A percentile compares a stretch with the other conserved stretches of the same genome.
Conservation (phyloP, 2,329 filamentous ascomycete species). For the Pseudocercospora macadamiae region DNA sequence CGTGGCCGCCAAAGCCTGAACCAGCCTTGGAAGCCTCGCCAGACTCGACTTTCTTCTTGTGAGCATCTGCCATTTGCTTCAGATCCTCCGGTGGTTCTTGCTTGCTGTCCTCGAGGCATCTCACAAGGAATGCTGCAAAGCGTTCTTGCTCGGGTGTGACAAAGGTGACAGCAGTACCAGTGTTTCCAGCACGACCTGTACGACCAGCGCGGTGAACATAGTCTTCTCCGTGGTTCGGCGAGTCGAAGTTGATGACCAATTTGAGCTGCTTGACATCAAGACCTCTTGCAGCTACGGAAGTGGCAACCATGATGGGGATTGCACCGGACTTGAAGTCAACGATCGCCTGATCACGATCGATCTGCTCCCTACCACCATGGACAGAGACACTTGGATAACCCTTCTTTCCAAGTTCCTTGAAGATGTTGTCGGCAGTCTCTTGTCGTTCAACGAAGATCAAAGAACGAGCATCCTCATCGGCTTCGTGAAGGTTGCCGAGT, state of each 20-base stretch:
- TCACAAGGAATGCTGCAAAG: conserved; percentile 83
- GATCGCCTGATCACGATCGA: conserved; percentile 90
- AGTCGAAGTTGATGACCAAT: conserved; percentile 93
- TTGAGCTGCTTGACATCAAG: conserved; percentile 96
- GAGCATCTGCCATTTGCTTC: conserved; percentile 64
- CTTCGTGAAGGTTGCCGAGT: conserved; percentile 81
- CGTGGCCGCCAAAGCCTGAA: conserved; percentile 92
- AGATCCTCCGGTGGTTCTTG: conserved; percentile 76
- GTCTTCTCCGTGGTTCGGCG: conserved; percentile 91
- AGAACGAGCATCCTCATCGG: conserved; percentile 86
- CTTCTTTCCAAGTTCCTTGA: conserved; percentile 78
- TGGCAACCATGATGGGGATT: conserved; percentile 88
- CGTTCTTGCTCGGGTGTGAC: conserved; percentile 89
- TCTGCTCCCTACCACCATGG: conserved; percentile 90
- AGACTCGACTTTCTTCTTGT: conserved; percentile 86
- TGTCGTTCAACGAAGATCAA: conserved; percentile 61
- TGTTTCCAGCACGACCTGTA: conserved; percentile 92
- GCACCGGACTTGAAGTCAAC: conserved; percentile 91
- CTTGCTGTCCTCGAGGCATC: conserved; percentile 89
- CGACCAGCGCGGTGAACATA: conserved; percentile 94
- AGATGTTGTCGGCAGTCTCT: conserved; percentile 42
- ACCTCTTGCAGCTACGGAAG: conserved; percentile 91
- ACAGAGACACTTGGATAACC: conserved; percentile 92
- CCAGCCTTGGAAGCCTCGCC: conserved; percentile 84
- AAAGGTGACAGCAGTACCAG: conserved; percentile 91